A percentile compares a stretch with the other conserved stretches of the same genome.
phyloP scores from a whole-genome alignment of 805 yeast species.

The Saturnispora bothae region DNA sequence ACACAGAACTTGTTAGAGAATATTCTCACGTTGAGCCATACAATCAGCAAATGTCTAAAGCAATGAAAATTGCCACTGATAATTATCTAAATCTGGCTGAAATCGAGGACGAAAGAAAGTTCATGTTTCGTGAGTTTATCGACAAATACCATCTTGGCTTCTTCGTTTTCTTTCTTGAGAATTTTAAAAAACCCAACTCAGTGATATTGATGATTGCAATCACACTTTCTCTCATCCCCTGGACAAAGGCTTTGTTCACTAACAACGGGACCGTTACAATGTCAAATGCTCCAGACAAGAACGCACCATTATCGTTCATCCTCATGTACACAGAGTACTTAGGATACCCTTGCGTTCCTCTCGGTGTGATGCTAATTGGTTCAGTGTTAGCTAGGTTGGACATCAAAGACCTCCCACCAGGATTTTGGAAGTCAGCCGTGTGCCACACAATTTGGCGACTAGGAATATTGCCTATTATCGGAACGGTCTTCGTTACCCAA shows the following conservation, averaged over 20 bases:
- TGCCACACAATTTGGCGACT: constrained; percentile 33
- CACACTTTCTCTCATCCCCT: constrained; percentile 44
- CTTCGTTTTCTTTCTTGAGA: constrained; percentile 29
- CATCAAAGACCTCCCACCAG: constrained; percentile 35
- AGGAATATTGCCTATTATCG: constrained; percentile 40
- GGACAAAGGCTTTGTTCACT: constrained; percentile 38
- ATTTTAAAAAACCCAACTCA: constrained; percentile 40
- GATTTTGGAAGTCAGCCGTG: constrained; percentile 48
- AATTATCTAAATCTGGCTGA: constrained; percentile 17
- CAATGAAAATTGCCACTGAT: constrained; percentile 26
- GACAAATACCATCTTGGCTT: constrained; percentile 22
- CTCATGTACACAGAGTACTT: constrained; percentile 39
- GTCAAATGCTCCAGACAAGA: constrained; percentile 36
- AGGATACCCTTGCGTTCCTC: constrained; percentile 45
- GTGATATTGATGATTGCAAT: constrained; percentile 35
- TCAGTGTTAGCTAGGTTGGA: constrained; percentile 43
- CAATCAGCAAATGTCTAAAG: constrained; percentile 22
- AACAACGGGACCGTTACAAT: constrained; percentile 21
- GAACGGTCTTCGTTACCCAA: constrained; percentile 39
- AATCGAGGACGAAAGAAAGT: constrained; percentile 10
- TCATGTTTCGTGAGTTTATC: no score
- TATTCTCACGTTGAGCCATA: constrained; percentile 27
- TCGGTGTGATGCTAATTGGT: constrained; percentile 43
- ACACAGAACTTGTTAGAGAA: constrained; percentile 25
- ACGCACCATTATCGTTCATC: constrained; percentile 45